Base-by-base conservation (phyloP, 192 early-diverging fungal genomes). In the Entomortierella parvispora region DNA sequence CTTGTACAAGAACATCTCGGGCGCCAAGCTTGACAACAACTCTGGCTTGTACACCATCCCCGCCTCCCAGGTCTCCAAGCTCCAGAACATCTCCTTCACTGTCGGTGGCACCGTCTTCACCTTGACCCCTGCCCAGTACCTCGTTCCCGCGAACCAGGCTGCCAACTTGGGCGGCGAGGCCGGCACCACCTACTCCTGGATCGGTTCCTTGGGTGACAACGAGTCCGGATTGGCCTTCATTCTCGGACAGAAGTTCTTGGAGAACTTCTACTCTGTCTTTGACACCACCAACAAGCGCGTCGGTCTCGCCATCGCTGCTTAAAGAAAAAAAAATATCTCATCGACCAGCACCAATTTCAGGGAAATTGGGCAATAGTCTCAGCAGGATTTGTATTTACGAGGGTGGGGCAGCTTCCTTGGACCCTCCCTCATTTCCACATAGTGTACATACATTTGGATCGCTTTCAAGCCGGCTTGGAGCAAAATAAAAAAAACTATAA, bases 221-320 rank as follows among this genome's bases (percentile, higher is more conserved):
- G 18, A 3, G 5, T 2, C 46, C 6, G 49, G 34, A 7, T 18
- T 70, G 20, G 54, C 37, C 28, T 48, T 74, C 47, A 74, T 74
- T 40, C 54, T 74, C 29, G 71, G 71, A 1, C 71, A 74, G 47
- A 66, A 66, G 56, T 74, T 74, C 55, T 23, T 74, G 51, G 74
- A 78, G 58, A 28, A 62, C 37, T 57, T 23, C 51, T 54, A 61
- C 58, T 53, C 68, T 7, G 53, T 78, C 47, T 71, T 62, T 54
- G 68, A 78, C 44, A 65, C 25, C 20, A 58, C 45, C 20, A 59
- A 69, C 43, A 58, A 44, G 2, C 46, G 66, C 4, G 60, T 77
- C 23, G 65, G 68, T 20, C 32, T 69, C 37, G 54, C 52, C n/a
- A n/a, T n/a, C n/a, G n/a, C n/a, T n/a, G n/a, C n/a, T n/a, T n/a